Base-by-base conservation (phyloP, 306 rosid species). In the Senna tora region DNA sequence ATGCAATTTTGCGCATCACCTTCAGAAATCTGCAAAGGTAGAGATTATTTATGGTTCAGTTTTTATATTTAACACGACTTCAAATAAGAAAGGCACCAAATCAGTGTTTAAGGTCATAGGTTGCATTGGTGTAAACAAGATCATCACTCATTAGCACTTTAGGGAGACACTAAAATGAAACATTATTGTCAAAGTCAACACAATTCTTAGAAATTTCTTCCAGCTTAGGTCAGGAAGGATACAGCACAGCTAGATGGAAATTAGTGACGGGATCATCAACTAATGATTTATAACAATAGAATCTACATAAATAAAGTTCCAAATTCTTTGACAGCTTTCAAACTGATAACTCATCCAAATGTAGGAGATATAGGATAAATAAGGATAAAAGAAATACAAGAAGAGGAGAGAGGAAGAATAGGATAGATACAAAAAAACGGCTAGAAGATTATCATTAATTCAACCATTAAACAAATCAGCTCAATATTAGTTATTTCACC, bases 1-100 rank as follows among this genome's bases (percentile, higher is more conserved):
- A 84, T 36, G 90, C 80, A 33, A 88, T 64, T 9, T 79, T 66
- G 74, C 81, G 86, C 89, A 86, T 84, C 87, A 86, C 84, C 84
- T 78, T 88, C 75, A 86, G 70, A 59, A 32, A 9, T 78, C 90
- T 25, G 30, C 30, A 25, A 25, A 25, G 30, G 30, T 25, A 25
- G 30, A 25, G 30, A 25, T 25, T 47, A 32, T 16, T 28, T 49
- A 9, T 9, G 45, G 30, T 49, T 16, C 12, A 30, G 33, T 21
- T n/a, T 30, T 3, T 32, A 32, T n/a, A 10, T 10, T 30, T n/a
- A 49, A 45, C 9, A 36, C 17, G 49, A 30, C 1, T 30, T 30
- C 9, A 16, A 36, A 30, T 6, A 5, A 30, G 5, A 30, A 2
- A 14, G 42, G 10, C 7, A 28, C 11, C 45, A 5, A 30, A 47